Evolutionary conservation across 2,329 filamentous ascomycete genomes (phyloP), one percentile per base, ranked within the genome.

Genomic region (Immersiporthe knoxdaviesiana): DNA sequence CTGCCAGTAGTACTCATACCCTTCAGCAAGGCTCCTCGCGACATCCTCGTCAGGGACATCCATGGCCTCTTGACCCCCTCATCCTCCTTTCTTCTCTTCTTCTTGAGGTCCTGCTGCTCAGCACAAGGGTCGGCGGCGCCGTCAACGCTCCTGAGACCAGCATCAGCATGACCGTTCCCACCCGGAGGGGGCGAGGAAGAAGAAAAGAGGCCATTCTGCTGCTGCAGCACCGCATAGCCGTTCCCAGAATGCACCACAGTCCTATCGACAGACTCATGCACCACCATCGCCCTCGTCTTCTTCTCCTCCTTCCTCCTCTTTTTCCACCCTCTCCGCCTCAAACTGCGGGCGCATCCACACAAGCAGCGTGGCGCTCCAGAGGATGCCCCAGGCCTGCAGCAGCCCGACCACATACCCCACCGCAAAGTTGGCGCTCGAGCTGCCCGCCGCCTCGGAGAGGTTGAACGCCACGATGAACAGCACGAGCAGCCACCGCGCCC

Each of bases 1-100:
- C 75, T 91, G 84, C 88, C 88, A 91, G 73, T 85, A 84, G 68
- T 89, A 89, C 68, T 86, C 82, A 60, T 79, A 79, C 6, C 78
- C 77, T 24, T 79, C 74, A 0, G 76, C 72, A 2, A 76, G 72
- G 61, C 73, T 72, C 37, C 61, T 61, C 8, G 73, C 73, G 32
- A 78, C 63, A 61, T 74, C 75, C 65, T 76, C 76, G 47, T 78
- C 75, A 1, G 71, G 73, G 8, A 71, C 68, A 10, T 66, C 54
- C 21, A 32, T 21, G 11, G 27, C 24, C 8, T 41, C 37, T 8
- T 41, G 56, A 24, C 50, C 52, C 3, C 47, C 65, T 1, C 10
- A n/a, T n/a, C 39, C 7, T 39, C 8, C 14, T 24, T 7, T 27
- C 21, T 27, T 18, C 64, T 50, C 11, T 39, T 70, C 68, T 37